These are phyloP conservation scores for Pichia sp. DNA, from an alignment of 1,139 yeast species.

Conservation along the genomic window DNA sequence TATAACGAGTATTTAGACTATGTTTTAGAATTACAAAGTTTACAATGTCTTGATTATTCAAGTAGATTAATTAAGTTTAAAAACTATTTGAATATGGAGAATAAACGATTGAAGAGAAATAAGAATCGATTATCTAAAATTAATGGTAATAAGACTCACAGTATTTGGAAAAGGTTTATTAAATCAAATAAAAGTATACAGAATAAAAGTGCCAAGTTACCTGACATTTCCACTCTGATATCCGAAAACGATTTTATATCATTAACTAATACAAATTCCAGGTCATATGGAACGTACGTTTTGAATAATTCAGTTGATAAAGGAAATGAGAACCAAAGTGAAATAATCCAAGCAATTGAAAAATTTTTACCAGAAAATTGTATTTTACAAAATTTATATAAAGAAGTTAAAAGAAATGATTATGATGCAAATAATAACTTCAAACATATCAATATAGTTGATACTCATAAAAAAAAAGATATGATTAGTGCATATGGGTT, in stretches of 20 bases:
- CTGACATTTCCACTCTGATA: neutral
- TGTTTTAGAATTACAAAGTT: conserved; percentile 23
- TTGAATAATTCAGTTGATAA: conserved; percentile 20
- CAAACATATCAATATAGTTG: conserved; percentile 12
- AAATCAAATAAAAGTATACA: conserved; percentile 1
- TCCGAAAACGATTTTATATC: conserved; percentile 9
- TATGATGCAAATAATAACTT: conserved; percentile 6
- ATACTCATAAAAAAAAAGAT: conserved; percentile 8
- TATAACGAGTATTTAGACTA: conserved; percentile 24
- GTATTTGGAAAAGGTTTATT: conserved; percentile 13
- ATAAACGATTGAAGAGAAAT: conserved; percentile 7
- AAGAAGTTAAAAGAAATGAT: conserved; percentile 9
- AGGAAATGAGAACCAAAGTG: conserved; percentile 19
- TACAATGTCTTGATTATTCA: conserved; percentile 25
- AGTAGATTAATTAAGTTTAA: conserved; percentile 30
- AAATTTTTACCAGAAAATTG: conserved; percentile 15
- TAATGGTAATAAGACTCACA: conserved; percentile 8
- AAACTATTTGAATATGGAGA: conserved; percentile 23
- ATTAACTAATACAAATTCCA: conserved; percentile 25
- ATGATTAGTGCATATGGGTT: conserved; percentile 9
- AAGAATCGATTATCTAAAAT: conserved; percentile 8
- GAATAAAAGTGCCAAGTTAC: neutral
- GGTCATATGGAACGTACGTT: conserved; percentile 22
- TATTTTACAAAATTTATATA: conserved; percentile 9
- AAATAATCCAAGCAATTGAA: conserved; percentile 14